Evolutionary conservation across 768 basidiomycete genomes (phyloP), one percentile per base, ranked within the genome.

Genomic region (Filobasidium wieringae): DNA sequence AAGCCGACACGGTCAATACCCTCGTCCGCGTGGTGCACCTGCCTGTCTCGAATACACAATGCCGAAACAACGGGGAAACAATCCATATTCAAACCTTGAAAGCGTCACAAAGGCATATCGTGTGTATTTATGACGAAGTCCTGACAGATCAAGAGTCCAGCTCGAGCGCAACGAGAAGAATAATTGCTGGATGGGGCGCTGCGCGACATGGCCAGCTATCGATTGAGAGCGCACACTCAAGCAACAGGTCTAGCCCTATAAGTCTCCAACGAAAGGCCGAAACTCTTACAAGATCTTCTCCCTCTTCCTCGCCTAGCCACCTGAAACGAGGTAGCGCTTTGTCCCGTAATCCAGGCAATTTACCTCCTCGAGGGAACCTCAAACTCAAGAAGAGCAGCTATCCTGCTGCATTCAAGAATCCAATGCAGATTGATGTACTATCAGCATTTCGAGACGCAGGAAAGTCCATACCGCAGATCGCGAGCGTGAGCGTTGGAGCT

Each of bases 141-240:
- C 59, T 68, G 12, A 43, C 64, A 24, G 51, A 55, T 1, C 68
- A 74, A 51, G 31, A 26, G 24, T 19, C 43, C 24, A 12, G 15
- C 19, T 26, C 66, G 39, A 1, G 53, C 39, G n/a, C 31, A 56
- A 61, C 19, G 43, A 34, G 33, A 55, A 17, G 72, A 66, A 51
- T 62, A 73, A 43, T 84, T 5, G 64, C 78, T 12, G 91, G 90
- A 7, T 96, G 92, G 91, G 92, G 91, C 5, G 77, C 83, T 1
- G 80, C 82, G 14, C 77, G 92, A 31, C 88, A 92, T 66, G 88
- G 89, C 3, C 90, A 96, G 68, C 79, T 97, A 1, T 87, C 62
- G 11, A 6, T 24, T 1, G 11, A 22, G 43, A n/a, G n/a, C n/a
- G n/a, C n/a, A n/a, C n/a, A n/a, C n/a, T n/a, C n/a, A n/a, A n/a